These are phyloP conservation scores for Plasmodium gallinaceum DNA, from an alignment of 169 alveolate species.

Conservation along the genomic window DNA sequence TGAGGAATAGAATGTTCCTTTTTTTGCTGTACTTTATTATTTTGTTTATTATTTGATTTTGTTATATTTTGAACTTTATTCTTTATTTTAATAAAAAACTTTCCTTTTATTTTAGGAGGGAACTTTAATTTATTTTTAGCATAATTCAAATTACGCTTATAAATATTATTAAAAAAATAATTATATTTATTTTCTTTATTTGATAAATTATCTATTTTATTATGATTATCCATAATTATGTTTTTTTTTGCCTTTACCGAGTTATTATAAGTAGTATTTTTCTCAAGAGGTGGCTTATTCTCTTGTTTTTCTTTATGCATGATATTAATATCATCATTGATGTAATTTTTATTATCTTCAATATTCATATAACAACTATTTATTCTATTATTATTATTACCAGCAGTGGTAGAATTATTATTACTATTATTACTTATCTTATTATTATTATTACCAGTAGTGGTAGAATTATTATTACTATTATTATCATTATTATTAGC, in stretches of 20 bases:
- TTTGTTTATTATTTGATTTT: not conserved
- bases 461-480: too few species aligned
- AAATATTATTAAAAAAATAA: conserved; percentile 9
- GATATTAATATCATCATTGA: too few species aligned
- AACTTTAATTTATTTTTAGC: conserved; percentile 20
- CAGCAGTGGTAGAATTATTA: too few species aligned
- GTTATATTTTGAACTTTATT: not conserved
- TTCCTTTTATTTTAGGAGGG: conserved; percentile 38
- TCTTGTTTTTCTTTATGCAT: too few species aligned
- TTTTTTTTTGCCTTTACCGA: too few species aligned
- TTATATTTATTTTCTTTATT: conserved; percentile 17
- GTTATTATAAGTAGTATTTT: too few species aligned
- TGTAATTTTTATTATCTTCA: too few species aligned
- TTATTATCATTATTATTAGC: not conserved
- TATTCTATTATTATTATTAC: too few species aligned
- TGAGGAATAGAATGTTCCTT: not conserved
- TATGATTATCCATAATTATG: not conserved
- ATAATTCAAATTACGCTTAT: not conserved
- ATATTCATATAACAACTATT: too few species aligned
- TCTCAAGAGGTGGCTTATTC: too few species aligned
- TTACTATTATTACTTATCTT: too few species aligned
- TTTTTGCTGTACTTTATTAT: not conserved
- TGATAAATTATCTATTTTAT: conserved; percentile 1
- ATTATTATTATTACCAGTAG: too few species aligned
- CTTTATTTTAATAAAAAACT: conserved; percentile 24